Evolutionary conservation across 208 protist genomes (phyloP).

Genomic region (Trypanosoma brucei): DNA sequence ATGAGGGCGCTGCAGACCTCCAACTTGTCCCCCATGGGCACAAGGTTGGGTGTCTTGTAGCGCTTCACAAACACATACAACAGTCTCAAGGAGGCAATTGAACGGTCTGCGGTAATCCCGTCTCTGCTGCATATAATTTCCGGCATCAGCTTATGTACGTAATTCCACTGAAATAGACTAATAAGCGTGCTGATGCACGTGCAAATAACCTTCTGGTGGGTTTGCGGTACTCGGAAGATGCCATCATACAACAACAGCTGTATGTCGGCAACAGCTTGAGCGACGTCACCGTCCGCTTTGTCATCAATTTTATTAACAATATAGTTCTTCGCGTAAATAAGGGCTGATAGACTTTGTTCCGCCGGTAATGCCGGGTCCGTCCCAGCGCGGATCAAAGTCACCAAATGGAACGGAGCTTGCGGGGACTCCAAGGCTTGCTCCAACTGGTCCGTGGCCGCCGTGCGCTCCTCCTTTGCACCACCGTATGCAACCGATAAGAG

Average conservation of each 20-base stretch:
- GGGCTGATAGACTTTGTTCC: slow-evolving; percentile 70
- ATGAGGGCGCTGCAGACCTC: slow-evolving; percentile 39
- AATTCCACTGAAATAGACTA: slow-evolving; percentile 79
- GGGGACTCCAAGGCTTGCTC: slow-evolving; percentile 45
- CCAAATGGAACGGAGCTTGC: slow-evolving; percentile 40
- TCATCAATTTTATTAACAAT: slow-evolving; percentile 61
- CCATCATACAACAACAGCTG: slow-evolving; percentile 63
- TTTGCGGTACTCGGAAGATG: slow-evolving; percentile 42
- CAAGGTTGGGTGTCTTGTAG: slow-evolving; percentile 57
- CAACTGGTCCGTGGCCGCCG: slow-evolving; percentile 52
- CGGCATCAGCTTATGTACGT: slow-evolving; percentile 65
- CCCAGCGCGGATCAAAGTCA: slow-evolving; percentile 59
- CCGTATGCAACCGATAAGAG: slow-evolving; percentile 73
- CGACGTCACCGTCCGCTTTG: slow-evolving; percentile 25
- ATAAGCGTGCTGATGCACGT: slow-evolving; percentile 59
- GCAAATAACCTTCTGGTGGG: slow-evolving; percentile 62
- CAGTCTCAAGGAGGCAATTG: slow-evolving; percentile 53
- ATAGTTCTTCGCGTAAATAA: slow-evolving; percentile 84
- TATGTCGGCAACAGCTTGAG: slow-evolving; percentile 47
- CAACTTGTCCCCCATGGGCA: slow-evolving; percentile 44
- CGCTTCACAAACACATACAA: slow-evolving; percentile 74
- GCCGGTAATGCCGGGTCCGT: slow-evolving; percentile 36
- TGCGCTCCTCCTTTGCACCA: slow-evolving; percentile 70
- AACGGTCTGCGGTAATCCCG: slow-evolving; percentile 24
- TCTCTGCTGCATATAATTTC: slow-evolving; percentile 20